phyloP scores from a whole-genome alignment of 805 yeast genomes.

The Spathaspora girioi region DNA sequence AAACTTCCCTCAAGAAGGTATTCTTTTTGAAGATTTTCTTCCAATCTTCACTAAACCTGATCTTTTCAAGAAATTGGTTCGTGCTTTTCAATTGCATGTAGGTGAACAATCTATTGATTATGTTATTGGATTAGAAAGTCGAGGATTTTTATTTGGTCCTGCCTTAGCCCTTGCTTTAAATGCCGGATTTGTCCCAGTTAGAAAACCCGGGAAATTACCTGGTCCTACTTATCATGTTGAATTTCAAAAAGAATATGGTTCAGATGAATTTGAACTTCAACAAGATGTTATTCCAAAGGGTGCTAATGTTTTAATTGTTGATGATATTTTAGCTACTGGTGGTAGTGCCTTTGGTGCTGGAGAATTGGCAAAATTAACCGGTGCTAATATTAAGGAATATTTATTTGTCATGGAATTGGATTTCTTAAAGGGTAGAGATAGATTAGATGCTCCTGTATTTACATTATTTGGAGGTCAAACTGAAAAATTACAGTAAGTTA shows the following conservation, averaged over 20 bases:
- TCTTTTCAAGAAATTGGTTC: slow-evolving; percentile 74
- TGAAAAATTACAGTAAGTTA: slow-evolving; percentile 31
- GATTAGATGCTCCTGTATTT: slow-evolving; percentile 80
- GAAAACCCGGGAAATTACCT: slow-evolving; percentile 94
- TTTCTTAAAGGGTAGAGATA: slow-evolving; percentile 90
- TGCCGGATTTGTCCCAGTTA: slow-evolving; percentile 91
- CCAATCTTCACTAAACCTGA: slow-evolving; percentile 87
- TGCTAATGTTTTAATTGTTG: slow-evolving; percentile 81
- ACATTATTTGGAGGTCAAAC: slow-evolving; percentile 83
- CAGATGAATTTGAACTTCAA: slow-evolving; percentile 87
- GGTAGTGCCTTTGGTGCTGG: slow-evolving; percentile 97
- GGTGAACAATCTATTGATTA: slow-evolving; percentile 72
- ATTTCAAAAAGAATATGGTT: slow-evolving; percentile 89
- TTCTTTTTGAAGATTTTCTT: slow-evolving; percentile 91
- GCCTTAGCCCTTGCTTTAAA: slow-evolving; percentile 84
- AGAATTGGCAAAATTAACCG: slow-evolving; percentile 61
- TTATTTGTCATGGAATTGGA: slow-evolving; percentile 91
- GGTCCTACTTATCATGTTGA: slow-evolving; percentile 72
- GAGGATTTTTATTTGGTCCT: slow-evolving; percentile 97
- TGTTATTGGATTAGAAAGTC: slow-evolving; percentile 90
- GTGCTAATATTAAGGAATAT: slow-evolving; percentile 75
- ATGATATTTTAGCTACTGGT: slow-evolving; percentile 97
- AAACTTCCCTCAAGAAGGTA: slow-evolving; percentile 91
- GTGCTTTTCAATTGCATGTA: slow-evolving; percentile 75
- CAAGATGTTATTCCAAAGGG: slow-evolving; percentile 74